These are phyloP conservation scores for Phialemonium atrogriseum DNA, from an alignment of 2,329 filamentous ascomycete species.

Conservation along the genomic window DNA sequence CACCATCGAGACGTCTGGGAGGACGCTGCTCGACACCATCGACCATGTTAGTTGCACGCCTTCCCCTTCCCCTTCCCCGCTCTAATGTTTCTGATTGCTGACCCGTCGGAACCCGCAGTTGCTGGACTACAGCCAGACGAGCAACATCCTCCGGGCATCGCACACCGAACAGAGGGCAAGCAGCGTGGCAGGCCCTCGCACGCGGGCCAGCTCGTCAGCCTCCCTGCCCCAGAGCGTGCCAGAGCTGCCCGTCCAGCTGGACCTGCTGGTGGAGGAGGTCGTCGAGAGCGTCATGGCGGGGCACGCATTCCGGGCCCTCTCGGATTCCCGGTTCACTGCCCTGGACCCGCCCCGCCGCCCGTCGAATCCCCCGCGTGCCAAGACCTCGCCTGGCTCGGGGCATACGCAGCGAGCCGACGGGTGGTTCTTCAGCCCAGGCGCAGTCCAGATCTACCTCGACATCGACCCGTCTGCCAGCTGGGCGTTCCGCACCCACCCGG, in stretches of 20 bases:
- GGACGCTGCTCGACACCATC: conserved; percentile 43
- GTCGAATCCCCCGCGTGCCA: background rate
- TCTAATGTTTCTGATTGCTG: conserved; percentile 1
- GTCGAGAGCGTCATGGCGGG: conserved; percentile 38
- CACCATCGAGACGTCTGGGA: conserved; percentile 41
- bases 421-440: conserved; percentile 2
- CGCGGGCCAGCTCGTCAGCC: too few species aligned
- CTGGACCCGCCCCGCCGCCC: too few species aligned
- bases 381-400: background rate
- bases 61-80: background rate
- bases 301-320: too few species aligned
- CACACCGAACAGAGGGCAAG: conserved; percentile 5
- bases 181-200: too few species aligned
- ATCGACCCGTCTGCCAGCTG: conserved; percentile 36
- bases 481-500: conserved; percentile 44
- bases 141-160: conserved; percentile 4
- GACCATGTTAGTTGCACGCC: conserved; percentile 40
- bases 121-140: conserved; percentile 9
- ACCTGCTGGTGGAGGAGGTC: conserved; percentile 35
- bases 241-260: conserved; percentile 21
- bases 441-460: conserved; percentile 32
- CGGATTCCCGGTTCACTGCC: too few species aligned
- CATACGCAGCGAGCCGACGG: background rate
- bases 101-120: conserved; percentile 7
- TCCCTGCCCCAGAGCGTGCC: too few species aligned